Base-by-base conservation (phyloP, 257 asterid genomes). In the Nyctanthes arbortristis region DNA sequence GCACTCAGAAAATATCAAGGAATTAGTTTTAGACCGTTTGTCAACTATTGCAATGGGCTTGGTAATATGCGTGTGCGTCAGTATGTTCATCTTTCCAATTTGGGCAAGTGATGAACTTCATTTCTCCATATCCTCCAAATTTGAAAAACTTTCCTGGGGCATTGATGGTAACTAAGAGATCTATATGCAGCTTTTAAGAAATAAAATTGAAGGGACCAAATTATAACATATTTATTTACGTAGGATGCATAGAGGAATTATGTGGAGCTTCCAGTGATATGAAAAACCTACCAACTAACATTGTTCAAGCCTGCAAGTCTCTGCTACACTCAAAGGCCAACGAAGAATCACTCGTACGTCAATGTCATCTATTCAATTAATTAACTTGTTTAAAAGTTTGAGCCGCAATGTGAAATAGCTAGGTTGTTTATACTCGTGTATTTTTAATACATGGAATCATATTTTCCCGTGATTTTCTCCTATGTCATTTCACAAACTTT, bases 71-170 rank as follows among this genome's bases (percentile, higher is more conserved):
- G 67, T 80, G n/a, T 70, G 76, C 77, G 70, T 57, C 68, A 80
- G 69, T 76, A 67, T 81, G 28, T 77, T 80, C 63, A 57, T 80
- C 43, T 80, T 78, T 49, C 88, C 88, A 4, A 71, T 75, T 20
- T 78, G 86, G 88, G 88, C 86, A 4, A 64, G 88, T 29, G 85
- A 84, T 61, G 75, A 78, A 54, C 77, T 84, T 63, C 88, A 84
- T 65, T 22, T 45, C n/a, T 78, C 80, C 4, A 78, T 74, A 0
- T 84, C 86, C 12, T 8, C 77, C 25, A 81, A 75, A 16, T 80
- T 84, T 37, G 73, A 84, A 4, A 78, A 84, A 39, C 76, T 84
- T 30, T 80, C 88, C 3, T 34, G 63, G 33, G 73, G 72, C 39
- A 24, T 84, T 70, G 74, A 81, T 68, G 84, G 88, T 83, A 43